Evolutionary conservation across 139 green algal genomes (phyloP).

Genomic region (Chloropicon primus): DNA sequence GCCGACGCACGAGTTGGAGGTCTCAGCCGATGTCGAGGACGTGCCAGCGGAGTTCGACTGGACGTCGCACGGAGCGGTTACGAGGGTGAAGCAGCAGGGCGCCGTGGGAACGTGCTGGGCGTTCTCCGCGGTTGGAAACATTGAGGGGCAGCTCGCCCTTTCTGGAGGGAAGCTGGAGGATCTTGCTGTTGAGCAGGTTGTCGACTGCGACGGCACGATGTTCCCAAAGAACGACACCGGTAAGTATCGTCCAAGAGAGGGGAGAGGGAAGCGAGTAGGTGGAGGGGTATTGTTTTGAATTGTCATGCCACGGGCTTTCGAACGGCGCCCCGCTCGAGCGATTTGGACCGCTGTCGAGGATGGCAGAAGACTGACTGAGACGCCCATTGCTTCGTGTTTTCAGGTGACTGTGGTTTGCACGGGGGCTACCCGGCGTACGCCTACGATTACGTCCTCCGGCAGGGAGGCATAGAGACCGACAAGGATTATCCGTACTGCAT

Average conservation of each 20-base stretch:
- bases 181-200: constrained; percentile 2
- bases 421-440: too few species aligned
- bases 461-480: background rate
- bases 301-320: too few species aligned
- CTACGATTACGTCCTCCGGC: background rate
- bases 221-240: background rate
- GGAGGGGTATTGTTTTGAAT: too few species aligned
- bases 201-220: background rate
- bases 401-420: too few species aligned
- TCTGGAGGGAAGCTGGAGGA: background rate
- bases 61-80: background rate
- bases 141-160: background rate
- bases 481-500: background rate
- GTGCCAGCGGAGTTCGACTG: background rate
- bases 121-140: background rate
- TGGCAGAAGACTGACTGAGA: too few species aligned
- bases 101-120: constrained; percentile 3
- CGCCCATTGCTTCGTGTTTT: too few species aligned
- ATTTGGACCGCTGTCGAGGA: too few species aligned
- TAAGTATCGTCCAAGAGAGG: too few species aligned
- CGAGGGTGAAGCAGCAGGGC: constrained; percentile 1
- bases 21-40: too few species aligned
- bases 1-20: background rate
- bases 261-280: too few species aligned
- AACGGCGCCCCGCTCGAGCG: too few species aligned